phyloP scores from a whole-genome alignment of 345 rosid species.

The Acer saccharum region DNA sequence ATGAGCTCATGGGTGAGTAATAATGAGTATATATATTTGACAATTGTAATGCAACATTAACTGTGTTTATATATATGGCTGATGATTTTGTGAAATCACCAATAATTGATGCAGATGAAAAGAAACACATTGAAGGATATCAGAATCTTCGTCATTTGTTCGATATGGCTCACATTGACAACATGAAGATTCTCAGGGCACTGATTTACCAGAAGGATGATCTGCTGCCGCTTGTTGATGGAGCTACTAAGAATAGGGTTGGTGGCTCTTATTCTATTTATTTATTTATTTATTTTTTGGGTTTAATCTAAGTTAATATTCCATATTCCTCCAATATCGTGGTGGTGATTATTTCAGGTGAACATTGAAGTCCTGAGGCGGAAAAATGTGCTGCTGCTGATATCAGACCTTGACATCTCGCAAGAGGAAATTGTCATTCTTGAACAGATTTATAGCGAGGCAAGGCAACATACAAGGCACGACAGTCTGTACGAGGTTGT shows the following conservation, averaged over 20 bases:
- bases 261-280: not conserved
- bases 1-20: constrained; percentile 44
- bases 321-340: not conserved
- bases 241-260: constrained; percentile 44
- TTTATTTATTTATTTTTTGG: too few relatives aligned
- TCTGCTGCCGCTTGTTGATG: constrained; percentile 44
- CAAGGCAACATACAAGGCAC: constrained; percentile 35
- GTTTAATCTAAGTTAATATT: not conserved
- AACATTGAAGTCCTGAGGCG: constrained; percentile 65
- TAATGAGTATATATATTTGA: not conserved
- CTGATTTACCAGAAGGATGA: constrained; percentile 47
- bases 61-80: not conserved
- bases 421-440: constrained; percentile 56
- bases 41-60: not conserved
- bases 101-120: constrained; percentile 39
- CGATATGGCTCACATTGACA: constrained; percentile 42
- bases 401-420: constrained; percentile 68
- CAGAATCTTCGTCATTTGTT: constrained; percentile 38
- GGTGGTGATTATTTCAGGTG: constrained; percentile 42
- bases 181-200: constrained; percentile 47
- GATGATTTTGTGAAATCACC: not conserved
- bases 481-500: constrained; percentile 61
- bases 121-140: constrained; percentile 31
- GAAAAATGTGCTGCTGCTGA: constrained; percentile 66
- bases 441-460: constrained; percentile 52